Base-by-base conservation (phyloP, 2,329 filamentous ascomycete species). In the Penicillium sclerotigenum region DNA sequence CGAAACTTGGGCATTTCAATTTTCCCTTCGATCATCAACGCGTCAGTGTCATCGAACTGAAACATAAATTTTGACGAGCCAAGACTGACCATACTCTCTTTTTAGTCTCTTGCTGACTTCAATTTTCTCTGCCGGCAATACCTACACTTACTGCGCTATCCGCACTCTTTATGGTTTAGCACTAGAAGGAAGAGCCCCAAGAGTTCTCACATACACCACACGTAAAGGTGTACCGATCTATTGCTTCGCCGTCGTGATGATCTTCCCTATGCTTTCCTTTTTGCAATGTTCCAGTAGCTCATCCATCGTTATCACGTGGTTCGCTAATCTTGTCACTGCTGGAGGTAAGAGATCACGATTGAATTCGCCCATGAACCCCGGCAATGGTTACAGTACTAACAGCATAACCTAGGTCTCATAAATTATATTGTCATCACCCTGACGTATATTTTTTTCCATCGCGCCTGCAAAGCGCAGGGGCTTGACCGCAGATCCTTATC, bases 151-250 rank as follows among this genome's bases (percentile, higher is more conserved):
- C 70, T 80, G 77, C 52, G 79, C 80, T 1, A 80, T 78, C 26
- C 79, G 81, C 34, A 79, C 76, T 43, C 66, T 83, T 38, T 83
- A 83, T 68, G 76, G 79, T 22, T 71, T 84, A 22, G 75, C 81
- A 2, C 74, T 83, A 4, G 79, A 83, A 57, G 80, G 81, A 14
- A 73, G 78, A 40, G 81, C 81, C 0, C 81, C 81, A 0, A 74
- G 72, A 43, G 68, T 87, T 66, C 77, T 88, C 22, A 77, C 79
- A 59, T 80, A 83, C 68, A 84, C 80, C 67, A 88, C 81, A 10
- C 79, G 76, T 61, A 79, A 80, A 11, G 86, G 86, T 66, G 83
- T 86, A 0, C 84, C 84, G 10, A 79, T 86, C 62, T 85, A 79
- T 67, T 82, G 80, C 65, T 83, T 86, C 69, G 63, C 59, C 33